Evolutionary conservation across 805 yeast species (phyloP), one percentile per base, ranked within the genome.

Genomic region (Torulaspora indica): DNA sequence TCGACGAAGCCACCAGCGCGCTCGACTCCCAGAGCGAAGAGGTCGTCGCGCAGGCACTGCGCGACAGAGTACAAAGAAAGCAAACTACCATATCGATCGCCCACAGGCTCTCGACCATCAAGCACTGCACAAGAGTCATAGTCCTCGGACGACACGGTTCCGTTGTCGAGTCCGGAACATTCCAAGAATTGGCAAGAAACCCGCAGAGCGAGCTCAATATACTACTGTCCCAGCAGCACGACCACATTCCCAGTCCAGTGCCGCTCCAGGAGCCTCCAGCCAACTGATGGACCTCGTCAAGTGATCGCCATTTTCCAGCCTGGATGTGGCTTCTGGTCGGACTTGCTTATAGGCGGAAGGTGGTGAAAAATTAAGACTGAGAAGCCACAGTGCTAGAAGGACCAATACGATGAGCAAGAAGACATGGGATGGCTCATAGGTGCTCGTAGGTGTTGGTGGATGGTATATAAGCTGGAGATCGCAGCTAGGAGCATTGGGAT

Each of bases 1-100:
- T 91, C 46, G 98, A 91, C 63, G 98, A 91, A 63, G 96, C 97
- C 10, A 91, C 98, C 0, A 85, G 95, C 27, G 97, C 97, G 0
- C 70, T 91, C 40, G 98, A 91, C 60, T 79, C 95, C 9, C 85
- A 85, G 43, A 82, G 90, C 54, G 98, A 91, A 60, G 82, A 84
- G 54, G 77, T 86, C 3, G 95, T 91, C 32, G 86, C 88, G 61
- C 76, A 75, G 40, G 87, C 95, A 7, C 68, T 91, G 48, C 60
- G 70, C 24, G 63, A 72, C 38, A 72, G 93, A 48, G 73, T 76
- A 50, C 57, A 63, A 20, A 72, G 78, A 17, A 79, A 82, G 12
- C 66, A 77, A 29, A 89, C 96, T 1, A 79, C 90, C 2, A 84
- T 91, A 32, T 84, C 93, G 35, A 89, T 91, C 55, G 97, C 97